These are phyloP conservation scores for Spergularia marina DNA, from an alignment of 148 eudicot species.

Conservation along the genomic window DNA sequence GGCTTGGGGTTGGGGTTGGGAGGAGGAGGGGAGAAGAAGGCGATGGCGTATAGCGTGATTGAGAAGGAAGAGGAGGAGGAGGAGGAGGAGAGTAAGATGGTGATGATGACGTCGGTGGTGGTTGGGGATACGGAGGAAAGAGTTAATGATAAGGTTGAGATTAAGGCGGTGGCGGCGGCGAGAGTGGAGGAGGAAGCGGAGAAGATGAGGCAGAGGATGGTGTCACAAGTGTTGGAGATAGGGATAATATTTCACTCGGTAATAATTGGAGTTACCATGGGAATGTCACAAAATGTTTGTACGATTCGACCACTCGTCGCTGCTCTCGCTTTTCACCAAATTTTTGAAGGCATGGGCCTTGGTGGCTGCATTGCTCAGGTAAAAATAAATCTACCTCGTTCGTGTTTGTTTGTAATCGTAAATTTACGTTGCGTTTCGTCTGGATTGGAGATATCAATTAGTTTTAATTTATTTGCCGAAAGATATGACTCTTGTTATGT, in stretches of 20 bases:
- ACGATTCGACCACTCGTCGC: slow-evolving; percentile 76
- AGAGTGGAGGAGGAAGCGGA: slow-evolving; percentile 24
- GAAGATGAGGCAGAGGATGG: slow-evolving; percentile 66
- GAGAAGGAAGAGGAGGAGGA: background rate
- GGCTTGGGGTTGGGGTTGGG: too few relatives aligned
- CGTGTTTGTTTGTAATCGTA: background rate
- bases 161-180: slow-evolving; percentile 12
- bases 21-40: background rate
- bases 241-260: slow-evolving; percentile 89
- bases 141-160: slow-evolving; percentile 16
- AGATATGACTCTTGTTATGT: too few relatives aligned
- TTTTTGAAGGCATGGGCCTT: slow-evolving; percentile 87
- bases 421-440: too few relatives aligned
- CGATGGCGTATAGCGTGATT: slow-evolving; percentile 17
- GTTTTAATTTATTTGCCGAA: too few relatives aligned
- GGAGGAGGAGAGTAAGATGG: slow-evolving; percentile 4
- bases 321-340: slow-evolving; percentile 81
- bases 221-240: slow-evolving; percentile 80
- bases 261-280: slow-evolving; percentile 82
- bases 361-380: slow-evolving; percentile 97
- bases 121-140: slow-evolving; percentile 14
- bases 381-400: too few relatives aligned
- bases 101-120: slow-evolving; percentile 4
- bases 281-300: slow-evolving; percentile 79
- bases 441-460: too few relatives aligned